These are phyloP conservation scores for Stachybotrys chlorohalonatus DNA, from an alignment of 2,329 filamentous ascomycete genomes.

Conservation along the genomic window DNA sequence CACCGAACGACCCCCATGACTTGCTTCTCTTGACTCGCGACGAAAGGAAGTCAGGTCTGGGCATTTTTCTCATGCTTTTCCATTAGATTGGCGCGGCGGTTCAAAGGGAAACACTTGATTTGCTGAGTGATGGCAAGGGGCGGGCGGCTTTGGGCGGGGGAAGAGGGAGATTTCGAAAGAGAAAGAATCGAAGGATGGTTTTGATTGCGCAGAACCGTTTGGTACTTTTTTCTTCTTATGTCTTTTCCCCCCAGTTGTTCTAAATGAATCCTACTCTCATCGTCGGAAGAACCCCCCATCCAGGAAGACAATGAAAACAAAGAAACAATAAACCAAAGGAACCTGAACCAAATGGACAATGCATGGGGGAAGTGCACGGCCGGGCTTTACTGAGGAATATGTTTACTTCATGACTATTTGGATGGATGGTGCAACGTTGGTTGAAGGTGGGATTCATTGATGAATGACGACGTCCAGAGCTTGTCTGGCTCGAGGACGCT, in stretches of 20 bases:
- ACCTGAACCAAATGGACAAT: constrained; percentile 12
- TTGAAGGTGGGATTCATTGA: too few relatives aligned
- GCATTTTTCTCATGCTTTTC: constrained; percentile 37
- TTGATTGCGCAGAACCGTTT: neutral
- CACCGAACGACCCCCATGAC: neutral
- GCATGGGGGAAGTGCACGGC: neutral
- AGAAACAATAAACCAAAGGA: constrained; percentile 7
- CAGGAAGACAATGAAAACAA: constrained; percentile 23
- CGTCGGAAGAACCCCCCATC: constrained; percentile 16
- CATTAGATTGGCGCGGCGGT: constrained; percentile 47
- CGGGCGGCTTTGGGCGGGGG: constrained; percentile 15
- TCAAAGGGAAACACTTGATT: constrained; percentile 40
- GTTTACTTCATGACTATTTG: too few relatives aligned
- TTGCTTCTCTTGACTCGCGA: neutral
- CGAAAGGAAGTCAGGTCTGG: neutral
- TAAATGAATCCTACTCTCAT: constrained; percentile 4
- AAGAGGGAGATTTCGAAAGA: neutral
- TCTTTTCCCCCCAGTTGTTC: constrained; percentile 23
- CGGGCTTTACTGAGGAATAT: too few relatives aligned
- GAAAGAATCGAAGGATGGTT: constrained; percentile 1
- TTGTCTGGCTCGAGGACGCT: constrained; percentile 2
- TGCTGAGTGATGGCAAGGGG: constrained; percentile 36
- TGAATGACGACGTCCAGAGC: too few relatives aligned
- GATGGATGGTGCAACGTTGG: too few relatives aligned
- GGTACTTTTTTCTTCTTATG: neutral